Percentiles rank a stretch among this genome's conserved stretches.
phyloP scores from a whole-genome alignment of 768 basidiomycete species.

The Auricularia cornea region DNA sequence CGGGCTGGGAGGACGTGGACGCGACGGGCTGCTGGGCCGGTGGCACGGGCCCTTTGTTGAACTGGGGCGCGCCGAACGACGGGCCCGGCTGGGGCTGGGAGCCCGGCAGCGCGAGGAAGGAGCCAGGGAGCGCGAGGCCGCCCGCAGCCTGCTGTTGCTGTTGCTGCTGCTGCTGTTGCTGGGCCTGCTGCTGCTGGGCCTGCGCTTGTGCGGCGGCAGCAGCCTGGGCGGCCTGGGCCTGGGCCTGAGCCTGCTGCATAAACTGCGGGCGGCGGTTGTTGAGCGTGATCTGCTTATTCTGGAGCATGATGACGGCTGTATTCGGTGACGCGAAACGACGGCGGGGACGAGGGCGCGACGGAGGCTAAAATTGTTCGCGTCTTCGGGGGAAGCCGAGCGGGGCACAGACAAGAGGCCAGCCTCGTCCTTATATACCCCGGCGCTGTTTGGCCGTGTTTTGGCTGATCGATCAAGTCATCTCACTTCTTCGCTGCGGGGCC shows the following conservation, averaged over 20 bases:
- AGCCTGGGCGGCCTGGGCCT: background rate
- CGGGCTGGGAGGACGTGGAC: background rate
- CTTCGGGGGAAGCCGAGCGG: background rate
- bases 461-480: background rate
- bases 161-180: background rate
- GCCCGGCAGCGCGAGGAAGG: background rate
- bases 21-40: background rate
- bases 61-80: background rate
- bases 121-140: background rate
- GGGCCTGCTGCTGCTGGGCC: background rate
- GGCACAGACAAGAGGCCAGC: background rate
- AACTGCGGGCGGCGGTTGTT: background rate
- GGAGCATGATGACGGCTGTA: background rate
- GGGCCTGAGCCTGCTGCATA: background rate
- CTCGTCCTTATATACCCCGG: background rate
- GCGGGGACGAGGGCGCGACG: background rate
- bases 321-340: background rate
- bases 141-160: background rate
- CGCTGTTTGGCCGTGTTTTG: background rate
- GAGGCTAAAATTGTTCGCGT: background rate
- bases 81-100: background rate
- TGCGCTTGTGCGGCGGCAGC: background rate
- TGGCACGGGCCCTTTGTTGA: background rate
- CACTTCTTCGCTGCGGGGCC: background rate
- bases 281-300: background rate